phyloP scores from a whole-genome alignment of 169 alveolate genomes.

The Cryptosporidium sp. region DNA sequence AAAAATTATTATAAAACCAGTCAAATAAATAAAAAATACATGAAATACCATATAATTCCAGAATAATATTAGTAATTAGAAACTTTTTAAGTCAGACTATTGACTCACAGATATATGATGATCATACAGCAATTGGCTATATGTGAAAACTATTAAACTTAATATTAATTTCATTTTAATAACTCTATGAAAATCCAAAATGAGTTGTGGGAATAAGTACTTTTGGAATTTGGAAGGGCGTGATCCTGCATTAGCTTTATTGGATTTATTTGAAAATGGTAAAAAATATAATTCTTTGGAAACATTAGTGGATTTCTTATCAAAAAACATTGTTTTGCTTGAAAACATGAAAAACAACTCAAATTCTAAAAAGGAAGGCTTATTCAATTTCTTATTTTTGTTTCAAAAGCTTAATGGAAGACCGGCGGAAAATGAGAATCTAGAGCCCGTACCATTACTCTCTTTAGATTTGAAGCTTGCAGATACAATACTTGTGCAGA shows the following conservation, averaged over 20 bases:
- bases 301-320: conserved; percentile 26
- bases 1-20: neutral
- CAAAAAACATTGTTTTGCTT: conserved; percentile 14
- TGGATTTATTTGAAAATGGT: neutral
- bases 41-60: neutral
- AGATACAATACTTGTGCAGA: conserved; percentile 21
- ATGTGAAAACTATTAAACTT: conserved; percentile 9
- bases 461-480: conserved; percentile 33
- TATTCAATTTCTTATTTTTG: conserved; percentile 31
- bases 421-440: neutral
- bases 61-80: neutral
- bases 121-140: neutral
- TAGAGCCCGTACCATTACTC: neutral
- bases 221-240: conserved; percentile 34
- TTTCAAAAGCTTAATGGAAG: conserved; percentile 16
- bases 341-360: neutral
- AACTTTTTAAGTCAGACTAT: neutral
- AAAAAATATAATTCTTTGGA: conserved; percentile 23
- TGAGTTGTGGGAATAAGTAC: neutral
- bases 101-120: neutral
- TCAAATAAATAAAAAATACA: neutral
- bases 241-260: conserved; percentile 7
- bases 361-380: neutral
- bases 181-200: neutral
- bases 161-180: neutral